These are phyloP conservation scores for Orbilia brochopaga DNA, from an alignment of 2,329 filamentous ascomycete genomes.

Conservation along the genomic window DNA sequence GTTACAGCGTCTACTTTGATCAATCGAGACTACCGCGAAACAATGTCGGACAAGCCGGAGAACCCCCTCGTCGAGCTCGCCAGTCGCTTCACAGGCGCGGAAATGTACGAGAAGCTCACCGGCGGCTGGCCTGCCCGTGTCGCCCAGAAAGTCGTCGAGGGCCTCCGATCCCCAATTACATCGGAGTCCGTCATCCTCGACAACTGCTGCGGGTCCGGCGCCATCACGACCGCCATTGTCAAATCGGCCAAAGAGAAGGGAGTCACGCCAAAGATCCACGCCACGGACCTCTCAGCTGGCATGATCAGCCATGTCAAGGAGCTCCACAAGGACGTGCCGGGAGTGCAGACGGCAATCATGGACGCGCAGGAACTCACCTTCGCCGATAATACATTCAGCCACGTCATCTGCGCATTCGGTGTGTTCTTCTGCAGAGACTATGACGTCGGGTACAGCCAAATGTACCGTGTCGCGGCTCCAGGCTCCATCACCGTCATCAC, in stretches of 20 bases:
- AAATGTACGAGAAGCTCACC: constrained; percentile 40
- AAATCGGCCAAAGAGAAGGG: constrained; percentile 18
- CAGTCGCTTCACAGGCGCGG: constrained; percentile 21
- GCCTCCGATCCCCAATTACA: constrained; percentile 13
- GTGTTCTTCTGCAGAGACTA: constrained; percentile 48
- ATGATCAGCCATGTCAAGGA: constrained; percentile 24
- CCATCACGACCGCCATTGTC: constrained; percentile 33
- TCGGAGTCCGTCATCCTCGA: constrained; percentile 35
- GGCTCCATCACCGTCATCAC: constrained; percentile 35
- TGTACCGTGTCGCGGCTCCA: constrained; percentile 45
- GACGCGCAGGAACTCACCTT: constrained; percentile 31
- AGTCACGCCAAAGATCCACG: constrained; percentile 23
- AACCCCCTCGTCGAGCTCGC: neutral
- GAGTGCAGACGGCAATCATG: constrained; percentile 34
- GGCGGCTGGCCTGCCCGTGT: constrained; percentile 45
- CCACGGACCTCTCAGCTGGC: constrained; percentile 38
- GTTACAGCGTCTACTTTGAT: neutral
- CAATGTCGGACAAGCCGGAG: constrained; percentile 10
- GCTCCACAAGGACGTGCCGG: constrained; percentile 16
- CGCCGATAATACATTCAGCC: constrained; percentile 39
- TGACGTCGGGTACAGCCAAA: constrained; percentile 37
- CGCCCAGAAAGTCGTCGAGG: constrained; percentile 16
- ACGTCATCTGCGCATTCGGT: constrained; percentile 39
- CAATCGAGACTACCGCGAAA: neutral
- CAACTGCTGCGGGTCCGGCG: constrained; percentile 47